A percentile compares a stretch with the other conserved stretches of the same genome.
Conservation (phyloP, 768 basidiomycete species). For the Sarcodon aspratus region DNA sequence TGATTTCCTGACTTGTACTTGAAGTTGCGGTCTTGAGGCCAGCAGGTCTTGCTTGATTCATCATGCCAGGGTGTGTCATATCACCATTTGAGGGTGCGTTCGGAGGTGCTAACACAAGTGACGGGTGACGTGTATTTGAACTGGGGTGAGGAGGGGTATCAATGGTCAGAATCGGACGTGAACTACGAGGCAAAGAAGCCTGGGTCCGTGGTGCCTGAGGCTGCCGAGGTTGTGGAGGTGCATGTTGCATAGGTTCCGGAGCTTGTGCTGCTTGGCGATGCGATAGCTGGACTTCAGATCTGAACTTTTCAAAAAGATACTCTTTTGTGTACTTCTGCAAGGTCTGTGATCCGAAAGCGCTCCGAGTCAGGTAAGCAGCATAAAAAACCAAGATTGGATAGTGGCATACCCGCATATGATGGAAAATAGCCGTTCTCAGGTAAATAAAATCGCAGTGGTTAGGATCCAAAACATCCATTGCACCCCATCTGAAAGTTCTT, state of each 20-base stretch:
- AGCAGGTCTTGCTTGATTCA: neutral
- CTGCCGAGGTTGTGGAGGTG: no score
- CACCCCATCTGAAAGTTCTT: slow-evolving; percentile 77
- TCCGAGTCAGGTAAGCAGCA: slow-evolving; percentile 3
- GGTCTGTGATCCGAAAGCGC: slow-evolving; percentile 34
- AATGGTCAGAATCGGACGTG: neutral
- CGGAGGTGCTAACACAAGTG: neutral
- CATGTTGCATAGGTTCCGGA: no score
- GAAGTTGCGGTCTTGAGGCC: neutral
- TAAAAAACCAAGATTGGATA: slow-evolving; percentile 6
- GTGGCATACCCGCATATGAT: slow-evolving; percentile 73
- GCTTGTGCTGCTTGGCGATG: slow-evolving; percentile 17
- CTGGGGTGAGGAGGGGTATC: neutral
- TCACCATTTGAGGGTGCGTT: neutral
- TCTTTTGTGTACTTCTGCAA: slow-evolving; percentile 78
- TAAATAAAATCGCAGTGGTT: slow-evolving; percentile 73
- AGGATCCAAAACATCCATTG: slow-evolving; percentile 68
- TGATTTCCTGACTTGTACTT: slow-evolving; percentile 20
- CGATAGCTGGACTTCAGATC: slow-evolving; percentile 42
- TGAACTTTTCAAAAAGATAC: slow-evolving; percentile 74
- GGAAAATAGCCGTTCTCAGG: slow-evolving; percentile 71
- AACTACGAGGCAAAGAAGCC: neutral
- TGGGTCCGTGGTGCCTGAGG: neutral
- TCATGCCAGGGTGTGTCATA: neutral
- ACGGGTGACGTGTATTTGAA: neutral